Evolutionary conservation across 345 rosid species (phyloP).

Genomic region (Arabis hirsuta): DNA sequence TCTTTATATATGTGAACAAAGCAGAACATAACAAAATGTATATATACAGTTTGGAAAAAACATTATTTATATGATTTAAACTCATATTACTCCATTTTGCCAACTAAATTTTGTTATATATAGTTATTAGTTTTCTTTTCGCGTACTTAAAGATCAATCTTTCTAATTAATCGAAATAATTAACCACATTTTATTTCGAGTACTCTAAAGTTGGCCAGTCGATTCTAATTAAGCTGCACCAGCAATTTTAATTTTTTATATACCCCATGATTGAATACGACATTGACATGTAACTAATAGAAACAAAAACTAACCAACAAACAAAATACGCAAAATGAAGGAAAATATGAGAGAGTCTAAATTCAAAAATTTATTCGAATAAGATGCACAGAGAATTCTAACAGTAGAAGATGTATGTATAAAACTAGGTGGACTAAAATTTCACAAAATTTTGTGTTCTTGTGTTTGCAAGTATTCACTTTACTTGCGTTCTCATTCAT

Average conservation of each 20-base stretch:
- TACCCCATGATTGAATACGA: constrained; percentile 16
- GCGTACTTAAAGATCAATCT: background rate
- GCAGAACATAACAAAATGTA: background rate
- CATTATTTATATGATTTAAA: background rate
- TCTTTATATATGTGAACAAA: background rate
- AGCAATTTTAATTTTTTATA: background rate
- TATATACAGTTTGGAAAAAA: background rate
- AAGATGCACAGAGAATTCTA: background rate
- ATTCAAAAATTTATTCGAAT: background rate
- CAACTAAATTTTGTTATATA: background rate
- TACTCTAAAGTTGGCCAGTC: constrained; percentile 15
- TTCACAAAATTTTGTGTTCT: constrained; percentile 16
- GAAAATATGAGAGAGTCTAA: background rate
- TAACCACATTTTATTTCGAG: background rate
- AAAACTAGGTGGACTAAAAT: constrained; percentile 27
- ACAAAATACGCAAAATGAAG: background rate
- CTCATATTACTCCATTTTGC: background rate
- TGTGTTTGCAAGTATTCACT: constrained; percentile 31
- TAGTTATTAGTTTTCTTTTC: background rate
- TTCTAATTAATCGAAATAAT: background rate
- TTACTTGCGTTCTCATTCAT: constrained; percentile 21
- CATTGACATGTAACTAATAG: constrained; percentile 4
- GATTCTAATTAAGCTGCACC: constrained; percentile 19
- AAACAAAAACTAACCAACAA: background rate
- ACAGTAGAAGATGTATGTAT: background rate